These are phyloP conservation scores for Sporothrix pseudoabietina DNA, from an alignment of 2,329 filamentous ascomycete species.

Conservation along the genomic window DNA sequence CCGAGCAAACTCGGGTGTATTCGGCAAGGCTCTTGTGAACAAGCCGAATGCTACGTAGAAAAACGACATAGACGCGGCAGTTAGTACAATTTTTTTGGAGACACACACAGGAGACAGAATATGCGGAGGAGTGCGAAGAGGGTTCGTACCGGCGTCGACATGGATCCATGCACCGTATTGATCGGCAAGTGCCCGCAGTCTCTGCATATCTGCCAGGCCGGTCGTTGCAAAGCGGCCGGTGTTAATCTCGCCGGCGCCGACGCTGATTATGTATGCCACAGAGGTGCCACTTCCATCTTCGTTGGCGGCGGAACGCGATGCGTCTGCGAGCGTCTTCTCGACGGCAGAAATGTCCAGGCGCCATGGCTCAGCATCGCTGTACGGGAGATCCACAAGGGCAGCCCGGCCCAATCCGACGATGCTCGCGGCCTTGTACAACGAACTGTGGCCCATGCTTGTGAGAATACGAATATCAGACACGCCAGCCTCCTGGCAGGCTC, in stretches of 20 bases:
- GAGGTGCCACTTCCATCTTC: conserved; percentile 42
- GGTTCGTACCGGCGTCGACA: conserved; percentile 68
- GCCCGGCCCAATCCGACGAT: conserved; percentile 75
- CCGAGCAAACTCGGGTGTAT: conserved; percentile 56
- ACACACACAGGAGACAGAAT: neutral
- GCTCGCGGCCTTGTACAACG: conserved; percentile 78
- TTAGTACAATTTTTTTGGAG: neutral
- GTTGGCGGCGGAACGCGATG: conserved; percentile 41
- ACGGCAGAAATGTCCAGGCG: conserved; percentile 68
- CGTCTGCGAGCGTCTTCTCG: conserved; percentile 57
- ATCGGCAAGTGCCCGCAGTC: conserved; percentile 70
- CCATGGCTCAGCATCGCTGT: conserved; percentile 61
- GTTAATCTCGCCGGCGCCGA: conserved; percentile 91
- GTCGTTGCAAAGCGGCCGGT: conserved; percentile 76
- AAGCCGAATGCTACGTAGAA: conserved; percentile 73
- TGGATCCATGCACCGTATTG: conserved; percentile 81
- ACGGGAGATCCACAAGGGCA: conserved; percentile 64
- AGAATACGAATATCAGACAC: conserved; percentile 73
- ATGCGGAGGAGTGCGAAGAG: neutral
- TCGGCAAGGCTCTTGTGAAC: conserved; percentile 68
- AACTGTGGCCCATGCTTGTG: conserved; percentile 82
- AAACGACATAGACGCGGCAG: neutral
- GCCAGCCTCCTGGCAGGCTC: conserved; percentile 65
- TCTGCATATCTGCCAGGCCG: conserved; percentile 59
- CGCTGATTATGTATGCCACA: conserved; percentile 70